phyloP scores from a whole-genome alignment of 2,329 filamentous ascomycete genomes.

The Talaromyces sp. region DNA sequence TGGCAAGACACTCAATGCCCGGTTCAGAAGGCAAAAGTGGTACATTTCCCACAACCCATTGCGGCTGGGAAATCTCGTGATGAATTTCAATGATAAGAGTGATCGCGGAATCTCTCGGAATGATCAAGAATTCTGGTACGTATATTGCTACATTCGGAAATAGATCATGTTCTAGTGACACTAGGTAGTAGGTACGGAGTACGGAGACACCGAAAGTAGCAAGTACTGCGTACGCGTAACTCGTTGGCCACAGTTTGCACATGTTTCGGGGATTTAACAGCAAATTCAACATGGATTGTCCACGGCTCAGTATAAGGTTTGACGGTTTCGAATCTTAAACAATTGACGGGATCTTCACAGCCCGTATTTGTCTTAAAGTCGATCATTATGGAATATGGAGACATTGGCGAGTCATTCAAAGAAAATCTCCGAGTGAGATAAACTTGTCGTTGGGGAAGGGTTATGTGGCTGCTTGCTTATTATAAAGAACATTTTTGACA shows the following conservation, averaged over 20 bases:
- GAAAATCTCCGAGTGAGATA: background rate
- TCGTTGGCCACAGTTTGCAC: background rate
- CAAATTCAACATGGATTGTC: background rate
- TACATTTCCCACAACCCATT: background rate
- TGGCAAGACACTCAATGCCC: background rate
- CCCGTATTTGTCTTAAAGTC: background rate
- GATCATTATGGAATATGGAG: background rate
- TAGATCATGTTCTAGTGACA: background rate
- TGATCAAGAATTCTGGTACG: background rate
- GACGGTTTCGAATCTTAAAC: background rate
- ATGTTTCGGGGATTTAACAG: background rate
- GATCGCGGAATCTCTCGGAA: background rate
- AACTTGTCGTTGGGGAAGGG: background rate
- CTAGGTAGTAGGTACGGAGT: background rate
- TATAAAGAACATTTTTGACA: background rate
- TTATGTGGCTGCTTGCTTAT: background rate
- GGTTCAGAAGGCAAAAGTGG: background rate
- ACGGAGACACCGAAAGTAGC: background rate
- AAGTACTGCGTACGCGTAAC: background rate
- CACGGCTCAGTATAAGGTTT: background rate
- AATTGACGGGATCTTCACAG: background rate
- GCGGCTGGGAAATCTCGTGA: background rate
- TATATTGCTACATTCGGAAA: background rate
- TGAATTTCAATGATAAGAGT: background rate
- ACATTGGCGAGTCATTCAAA: background rate